Evolutionary conservation across 495 filamentous ascomycete genomes (phyloP), one percentile per base, ranked within the genome.

Genomic region (Aspergillus cavernicola): DNA sequence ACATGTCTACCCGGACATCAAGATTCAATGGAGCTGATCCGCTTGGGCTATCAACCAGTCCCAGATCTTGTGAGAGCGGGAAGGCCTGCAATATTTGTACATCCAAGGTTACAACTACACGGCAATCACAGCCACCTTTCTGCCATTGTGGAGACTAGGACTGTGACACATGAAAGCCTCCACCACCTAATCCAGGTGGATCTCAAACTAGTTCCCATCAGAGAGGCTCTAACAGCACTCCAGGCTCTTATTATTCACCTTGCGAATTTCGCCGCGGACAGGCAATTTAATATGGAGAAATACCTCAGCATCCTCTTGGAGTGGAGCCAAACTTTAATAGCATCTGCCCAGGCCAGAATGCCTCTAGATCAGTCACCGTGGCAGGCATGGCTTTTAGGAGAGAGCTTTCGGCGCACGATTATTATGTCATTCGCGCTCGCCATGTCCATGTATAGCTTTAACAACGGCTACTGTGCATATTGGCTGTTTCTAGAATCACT

Each of bases 401-500:
- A 49, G 24, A 49, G 46, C 46, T 13, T 49, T 26, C 46, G 46
- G 6, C 46, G 46, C 2, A 49, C 46, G 3, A 49, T 49, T 10
- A 3, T 49, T 18, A 38, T 38, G 33, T 49, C 46, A 24, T 49
- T 28, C 22, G 22, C 22, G 2, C 46, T 49, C 12, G 11, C 32
- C 19, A 36, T 38, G 32, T 13, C 46, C 11, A 1, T 49, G 5
- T 24, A 12, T 24, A 37, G 46, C 18, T 49, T 38, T 32, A 49
- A 37, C 6, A 18, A 49, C 19, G 46, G 32, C 10, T 49, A 49
- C 20, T 49, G 46, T 32, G 7, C 33, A 0, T n/a, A 39, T 37
- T 49, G 46, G 46, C 15, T 49, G 20, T 49, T 49, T 11, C 11
- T 49, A n/a, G 46, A 49, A 19, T 38, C 33, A 10, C 46, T 49